Percentiles rank a stretch among this genome's conserved stretches.
Conservation (phyloP, 2,329 filamentous ascomycete species). For the Hymenoscyphus infarciens region DNA sequence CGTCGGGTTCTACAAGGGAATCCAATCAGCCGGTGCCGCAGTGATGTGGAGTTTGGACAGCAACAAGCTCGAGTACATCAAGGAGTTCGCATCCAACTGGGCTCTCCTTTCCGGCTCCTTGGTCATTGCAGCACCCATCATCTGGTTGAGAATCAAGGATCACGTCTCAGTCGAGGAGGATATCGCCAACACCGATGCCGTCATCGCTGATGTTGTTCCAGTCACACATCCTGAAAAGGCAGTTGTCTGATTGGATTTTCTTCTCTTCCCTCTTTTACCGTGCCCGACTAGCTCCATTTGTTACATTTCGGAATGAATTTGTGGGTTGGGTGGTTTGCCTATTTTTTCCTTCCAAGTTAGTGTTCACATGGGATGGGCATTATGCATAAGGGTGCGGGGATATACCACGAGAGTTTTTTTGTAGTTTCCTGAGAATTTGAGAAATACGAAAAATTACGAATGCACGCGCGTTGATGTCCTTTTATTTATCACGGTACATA, state of each 20-base stretch:
- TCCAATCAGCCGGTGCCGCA: conserved; percentile 82
- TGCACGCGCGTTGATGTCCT: not conserved
- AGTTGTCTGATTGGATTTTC: conserved; percentile 8
- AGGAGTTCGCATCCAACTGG: conserved; percentile 74
- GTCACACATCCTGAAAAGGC: conserved; percentile 18
- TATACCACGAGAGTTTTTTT: not conserved
- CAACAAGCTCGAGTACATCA: conserved; percentile 59
- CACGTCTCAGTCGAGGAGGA: conserved; percentile 79
- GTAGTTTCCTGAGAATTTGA: not conserved
- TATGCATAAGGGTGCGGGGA: not conserved
- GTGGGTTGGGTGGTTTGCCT: not conserved
- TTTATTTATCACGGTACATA: no score
- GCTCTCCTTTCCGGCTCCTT: conserved; percentile 70
- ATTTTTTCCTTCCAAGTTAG: not conserved
- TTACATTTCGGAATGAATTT: not conserved
- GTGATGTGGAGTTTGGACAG: conserved; percentile 71
- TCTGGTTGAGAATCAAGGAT: conserved; percentile 76
- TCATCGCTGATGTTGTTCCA: conserved; percentile 61
- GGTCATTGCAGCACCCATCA: conserved; percentile 72
- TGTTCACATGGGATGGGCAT: not conserved
- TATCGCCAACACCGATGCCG: conserved; percentile 81
- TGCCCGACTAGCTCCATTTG: not conserved
- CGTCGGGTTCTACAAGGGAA: conserved; percentile 84
- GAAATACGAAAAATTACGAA: not conserved
- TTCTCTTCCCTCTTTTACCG: conserved; percentile 1